These are phyloP conservation scores for Areca catechu DNA, from an alignment of 176 grass and related monocot genomes.

Conservation along the genomic window DNA sequence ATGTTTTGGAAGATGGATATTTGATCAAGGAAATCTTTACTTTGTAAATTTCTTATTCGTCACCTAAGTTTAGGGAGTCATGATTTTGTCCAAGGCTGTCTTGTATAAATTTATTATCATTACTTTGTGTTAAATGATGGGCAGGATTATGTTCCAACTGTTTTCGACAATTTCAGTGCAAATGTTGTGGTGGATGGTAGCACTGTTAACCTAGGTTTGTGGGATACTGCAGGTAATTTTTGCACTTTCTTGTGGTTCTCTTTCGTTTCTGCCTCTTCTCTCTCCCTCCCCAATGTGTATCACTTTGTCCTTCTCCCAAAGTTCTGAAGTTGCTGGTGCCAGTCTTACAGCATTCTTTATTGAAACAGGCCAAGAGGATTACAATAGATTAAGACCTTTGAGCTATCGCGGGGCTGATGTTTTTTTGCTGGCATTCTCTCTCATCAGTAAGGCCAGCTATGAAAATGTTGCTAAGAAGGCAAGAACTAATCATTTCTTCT, in stretches of 20 bases:
- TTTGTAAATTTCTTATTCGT: too few relatives aligned
- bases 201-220: slow-evolving; percentile 65
- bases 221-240: slow-evolving; percentile 58
- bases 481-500: slow-evolving; percentile 19
- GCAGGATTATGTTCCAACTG: slow-evolving; percentile 69
- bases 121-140: too few relatives aligned
- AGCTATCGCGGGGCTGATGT: slow-evolving; percentile 74
- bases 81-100: too few relatives aligned
- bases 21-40: too few relatives aligned
- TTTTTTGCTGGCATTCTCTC: slow-evolving; percentile 73
- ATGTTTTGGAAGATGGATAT: too few relatives aligned
- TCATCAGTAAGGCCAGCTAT: slow-evolving; percentile 75
- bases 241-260: neutral
- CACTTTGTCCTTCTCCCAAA: too few relatives aligned
- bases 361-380: slow-evolving; percentile 68
- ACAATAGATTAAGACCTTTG: slow-evolving; percentile 72
- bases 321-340: too few relatives aligned
- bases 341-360: neutral
- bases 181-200: slow-evolving; percentile 72
- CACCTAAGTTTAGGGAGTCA: too few relatives aligned
- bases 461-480: slow-evolving; percentile 80
- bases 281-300: neutral
- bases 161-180: slow-evolving; percentile 75
- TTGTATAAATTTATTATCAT: too few relatives aligned
- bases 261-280: too few relatives aligned